Base-by-base conservation (phyloP, 768 basidiomycete genomes). In the Pisolithus microcarpus region DNA sequence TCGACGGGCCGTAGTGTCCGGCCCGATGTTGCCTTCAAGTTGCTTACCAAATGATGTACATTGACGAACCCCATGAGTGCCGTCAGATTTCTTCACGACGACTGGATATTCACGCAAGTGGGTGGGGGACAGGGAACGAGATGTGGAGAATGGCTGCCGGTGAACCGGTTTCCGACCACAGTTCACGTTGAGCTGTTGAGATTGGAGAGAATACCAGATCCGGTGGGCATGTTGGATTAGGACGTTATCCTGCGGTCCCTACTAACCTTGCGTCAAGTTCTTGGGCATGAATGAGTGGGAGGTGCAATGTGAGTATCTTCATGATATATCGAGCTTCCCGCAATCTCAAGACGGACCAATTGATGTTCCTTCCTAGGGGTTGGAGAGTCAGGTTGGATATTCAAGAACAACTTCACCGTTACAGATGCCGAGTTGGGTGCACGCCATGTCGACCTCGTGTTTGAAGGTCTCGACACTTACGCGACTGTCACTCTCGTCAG, bases 401-500 rank as follows among this genome's bases (percentile, higher is more conserved):
- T 95, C 74, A 84, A 77, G 60, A 84, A 81, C 4, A 70, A 62
- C 1, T 85, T 96, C 61, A 60, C 65, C 5, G 70, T 82, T 18
- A 70, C 73, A 2, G 70, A 75, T 16, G 63, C 64, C 16, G 79
- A 83, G 43, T 63, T 83, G 16, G 55, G 59, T 1, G 63, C 69
- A 2, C 56, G 72, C 3, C 75, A 85, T 48, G 71, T 76, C 28
- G 91, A 94, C 63, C 71, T 97, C 16, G 75, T 93, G 7, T 92
- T 95, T 54, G 91, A 95, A 10, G 94, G 94, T 16, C 68, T 97
- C 18, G 94, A 97, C 61, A 96, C 93, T 0, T 95, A 92, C 62
- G 82, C 86, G 2, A 73, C 71, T n/a, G 75, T 93, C 38, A 66
- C 67, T 30, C 66, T 95, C 52, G 91, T 87, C 57, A 66, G 81